Base-by-base conservation (phyloP, 1,284 basidiomycete genomes). In the Tilletia caries region DNA sequence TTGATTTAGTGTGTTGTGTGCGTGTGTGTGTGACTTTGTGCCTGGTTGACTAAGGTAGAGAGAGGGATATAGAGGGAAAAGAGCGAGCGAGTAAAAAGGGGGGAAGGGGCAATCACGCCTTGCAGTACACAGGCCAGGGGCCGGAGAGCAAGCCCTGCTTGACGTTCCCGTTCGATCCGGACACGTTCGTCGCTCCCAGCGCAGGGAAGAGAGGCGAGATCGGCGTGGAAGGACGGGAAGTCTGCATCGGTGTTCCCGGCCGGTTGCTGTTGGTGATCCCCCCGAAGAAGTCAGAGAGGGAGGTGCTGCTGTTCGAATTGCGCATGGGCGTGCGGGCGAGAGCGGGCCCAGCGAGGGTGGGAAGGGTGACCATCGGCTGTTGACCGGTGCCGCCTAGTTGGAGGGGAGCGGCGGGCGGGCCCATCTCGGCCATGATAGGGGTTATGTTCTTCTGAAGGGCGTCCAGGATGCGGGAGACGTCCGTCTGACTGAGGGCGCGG, bases 401-500 rank as follows among this genome's bases (percentile, higher is more conserved):
- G 25, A 29, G 12, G n/a, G 52, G n/a, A 3, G 52, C 52, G 52
- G 52, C 52, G 2, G 52, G 52, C 13, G 52, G 52, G 25, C 52
- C 52, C 52, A 54, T 54, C 2, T 41, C 37, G 10, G 37, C 8
- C 37, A 41, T 41, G 10, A 15, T 15, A 41, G 37, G 15, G 0
- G 27, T 18, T 27, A 92, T 87, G 58, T 87, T 89, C 69, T 88
- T 89, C 86, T 96, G 95, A 77, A 98, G 87, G 0, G 90, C 87
- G 0, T 88, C 86, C 68, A 97, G 64, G 32, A 82, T 76, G 68
- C 77, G 77, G 43, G 70, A 66, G 3, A 82, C 79, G 58, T 82
- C 81, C 20, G 72, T 69, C 18, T 67, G 66, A n/a, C 72, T 72
- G 18, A 77, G 70, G 25, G 74, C 90, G 83, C 95, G 93, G 73